Percentiles rank a stretch among this genome's conserved stretches.
Evolutionary conservation across 2,329 filamentous ascomycete species (phyloP).

Genomic region (Sporothrix pallida): DNA sequence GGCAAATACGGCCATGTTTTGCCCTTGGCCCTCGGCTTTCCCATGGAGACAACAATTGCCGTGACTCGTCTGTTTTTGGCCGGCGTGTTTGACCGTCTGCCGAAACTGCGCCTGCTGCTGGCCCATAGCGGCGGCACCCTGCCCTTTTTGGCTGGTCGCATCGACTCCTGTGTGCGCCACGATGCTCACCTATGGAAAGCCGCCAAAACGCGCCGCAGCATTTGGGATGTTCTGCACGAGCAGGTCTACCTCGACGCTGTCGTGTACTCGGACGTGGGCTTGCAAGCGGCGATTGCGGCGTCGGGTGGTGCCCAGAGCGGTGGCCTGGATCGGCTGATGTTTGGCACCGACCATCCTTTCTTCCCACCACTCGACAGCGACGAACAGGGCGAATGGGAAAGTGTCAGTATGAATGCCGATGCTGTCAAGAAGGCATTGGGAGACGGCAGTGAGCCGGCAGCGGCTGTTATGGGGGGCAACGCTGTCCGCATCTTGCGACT

Average conservation of each 20-base stretch:
- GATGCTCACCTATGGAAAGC: constrained; percentile 74
- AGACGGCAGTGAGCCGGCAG: constrained; percentile 31
- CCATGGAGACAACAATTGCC: constrained; percentile 90
- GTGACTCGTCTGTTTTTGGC: constrained; percentile 86
- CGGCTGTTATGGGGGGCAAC: constrained; percentile 39
- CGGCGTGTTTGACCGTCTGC: constrained; percentile 80
- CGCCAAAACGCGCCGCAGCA: constrained; percentile 60
- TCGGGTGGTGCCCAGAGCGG: constrained; percentile 56
- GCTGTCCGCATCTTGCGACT: constrained; percentile 38
- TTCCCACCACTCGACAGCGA: constrained; percentile 71
- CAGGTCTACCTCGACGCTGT: constrained; percentile 91
- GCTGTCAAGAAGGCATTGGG: constrained; percentile 47
- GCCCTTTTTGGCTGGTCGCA: constrained; percentile 84
- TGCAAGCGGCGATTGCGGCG: constrained; percentile 73
- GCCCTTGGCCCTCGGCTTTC: constrained; percentile 83
- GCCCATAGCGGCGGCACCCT: constrained; percentile 89
- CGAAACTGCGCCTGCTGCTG: constrained; percentile 72
- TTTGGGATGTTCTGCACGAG: constrained; percentile 64
- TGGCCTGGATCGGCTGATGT: constrained; percentile 74
- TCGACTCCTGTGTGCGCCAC: constrained; percentile 85
- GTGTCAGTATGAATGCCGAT: constrained; percentile 62
- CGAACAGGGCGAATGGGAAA: constrained; percentile 70
- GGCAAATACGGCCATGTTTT: constrained; percentile 84
- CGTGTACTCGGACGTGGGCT: constrained; percentile 75
- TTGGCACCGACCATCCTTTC: constrained; percentile 84